Evolutionary conservation across 169 alveolate species (phyloP).

Genomic region (Plasmodium ovale): DNA sequence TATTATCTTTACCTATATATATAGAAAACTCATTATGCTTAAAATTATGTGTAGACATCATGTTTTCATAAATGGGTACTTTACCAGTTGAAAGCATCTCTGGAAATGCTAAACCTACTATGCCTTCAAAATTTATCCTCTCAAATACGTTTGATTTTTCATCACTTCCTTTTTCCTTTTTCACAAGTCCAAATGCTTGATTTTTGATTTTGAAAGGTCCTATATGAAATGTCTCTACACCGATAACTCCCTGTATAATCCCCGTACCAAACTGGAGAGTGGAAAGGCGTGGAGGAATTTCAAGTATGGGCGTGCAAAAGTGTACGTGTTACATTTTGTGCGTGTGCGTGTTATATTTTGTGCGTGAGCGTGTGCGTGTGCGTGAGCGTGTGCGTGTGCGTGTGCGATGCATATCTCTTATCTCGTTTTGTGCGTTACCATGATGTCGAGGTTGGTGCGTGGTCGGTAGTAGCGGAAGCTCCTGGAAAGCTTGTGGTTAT

Average conservation of each 20-base stretch:
- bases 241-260: constrained; percentile 78
- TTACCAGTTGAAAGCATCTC: constrained; percentile 86
- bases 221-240: constrained; percentile 58
- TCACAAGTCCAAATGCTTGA: constrained; percentile 61
- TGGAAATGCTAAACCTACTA: constrained; percentile 92
- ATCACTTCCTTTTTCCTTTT: constrained; percentile 44
- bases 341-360: constrained; percentile 42
- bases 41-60: constrained; percentile 15
- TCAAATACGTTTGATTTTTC: constrained; percentile 36
- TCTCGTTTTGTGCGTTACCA: too few relatives aligned
- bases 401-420: too few relatives aligned
- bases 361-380: background rate
- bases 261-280: constrained; percentile 83
- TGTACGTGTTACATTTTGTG: too few relatives aligned
- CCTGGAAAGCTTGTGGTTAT: constrained; percentile 66
- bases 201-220: constrained; percentile 68
- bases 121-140: constrained; percentile 89
- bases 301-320: background rate
- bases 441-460: constrained; percentile 55
- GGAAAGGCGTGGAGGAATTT: background rate
- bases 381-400: background rate
- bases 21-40: constrained; percentile 47
- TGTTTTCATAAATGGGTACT: constrained; percentile 78
- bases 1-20: constrained; percentile 72
- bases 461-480: constrained; percentile 70